Evolutionary conservation across 2,329 filamentous ascomycete genomes (phyloP).

Genomic region (Pseudogymnoascus sp.): DNA sequence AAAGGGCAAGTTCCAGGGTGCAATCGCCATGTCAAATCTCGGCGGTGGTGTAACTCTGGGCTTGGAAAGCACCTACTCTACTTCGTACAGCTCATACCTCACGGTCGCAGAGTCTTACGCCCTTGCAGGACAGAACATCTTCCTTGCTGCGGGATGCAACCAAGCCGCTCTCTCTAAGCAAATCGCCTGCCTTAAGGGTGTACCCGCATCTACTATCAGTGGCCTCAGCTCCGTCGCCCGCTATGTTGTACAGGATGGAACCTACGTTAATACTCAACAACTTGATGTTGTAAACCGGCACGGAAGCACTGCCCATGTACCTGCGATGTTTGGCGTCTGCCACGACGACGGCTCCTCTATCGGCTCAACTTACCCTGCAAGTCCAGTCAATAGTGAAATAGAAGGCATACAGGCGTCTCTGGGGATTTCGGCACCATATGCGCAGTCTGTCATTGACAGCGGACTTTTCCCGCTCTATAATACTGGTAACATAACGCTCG

Average conservation of each 20-base stretch:
- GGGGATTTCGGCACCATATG: conserved; percentile 37
- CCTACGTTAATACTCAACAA: conserved; percentile 40
- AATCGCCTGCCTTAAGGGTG: conserved; percentile 38
- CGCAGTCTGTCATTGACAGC: conserved; percentile 35
- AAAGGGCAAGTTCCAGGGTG: conserved; percentile 39
- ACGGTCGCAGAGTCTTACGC: conserved; percentile 42
- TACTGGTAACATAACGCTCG: conserved; percentile 43
- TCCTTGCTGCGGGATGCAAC: conserved; percentile 40
- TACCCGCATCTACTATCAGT: conserved; percentile 27
- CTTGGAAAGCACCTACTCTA: conserved; percentile 40
- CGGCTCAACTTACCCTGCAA: conserved; percentile 35
- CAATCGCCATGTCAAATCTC: conserved; percentile 42
- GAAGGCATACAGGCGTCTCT: conserved; percentile 38
- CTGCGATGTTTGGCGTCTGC: conserved; percentile 43
- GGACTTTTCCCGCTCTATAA: conserved; percentile 41
- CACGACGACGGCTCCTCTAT: conserved; percentile 45
- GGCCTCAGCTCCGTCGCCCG: conserved; percentile 28
- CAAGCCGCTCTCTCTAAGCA: conserved; percentile 34
- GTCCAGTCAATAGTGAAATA: conserved; percentile 33
- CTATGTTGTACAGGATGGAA: conserved; percentile 47
- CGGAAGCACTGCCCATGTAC: conserved; percentile 38
- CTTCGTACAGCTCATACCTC: conserved; percentile 45
- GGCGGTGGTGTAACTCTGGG: conserved; percentile 43
- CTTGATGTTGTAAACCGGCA: conserved; percentile 37
- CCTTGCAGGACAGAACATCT: conserved; percentile 40